Conservation (phyloP, 352 stramenopile species). For the Phytophthora pseudosyringae region DNA sequence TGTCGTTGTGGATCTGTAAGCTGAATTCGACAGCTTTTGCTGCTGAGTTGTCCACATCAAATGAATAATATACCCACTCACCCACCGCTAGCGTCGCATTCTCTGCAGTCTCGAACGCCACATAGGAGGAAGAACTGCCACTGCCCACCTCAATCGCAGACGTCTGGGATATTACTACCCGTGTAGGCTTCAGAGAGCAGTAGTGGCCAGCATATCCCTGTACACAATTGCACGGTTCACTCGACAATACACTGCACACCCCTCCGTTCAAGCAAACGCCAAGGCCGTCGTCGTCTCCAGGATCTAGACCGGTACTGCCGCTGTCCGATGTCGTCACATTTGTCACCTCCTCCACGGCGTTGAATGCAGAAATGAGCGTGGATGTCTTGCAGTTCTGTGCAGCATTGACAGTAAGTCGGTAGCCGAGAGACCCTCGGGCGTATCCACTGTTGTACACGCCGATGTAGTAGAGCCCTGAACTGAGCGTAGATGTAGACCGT, state of each 20-base stretch:
- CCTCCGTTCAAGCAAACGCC: conserved; percentile 56
- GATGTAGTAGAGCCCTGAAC: conserved; percentile 77
- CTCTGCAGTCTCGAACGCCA: conserved; percentile 32
- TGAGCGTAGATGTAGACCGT: conserved; percentile 66
- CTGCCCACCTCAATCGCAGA: background rate
- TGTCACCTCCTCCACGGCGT: conserved; percentile 13
- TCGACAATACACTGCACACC: conserved; percentile 56
- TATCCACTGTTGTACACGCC: conserved; percentile 80
- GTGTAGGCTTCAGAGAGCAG: conserved; percentile 45
- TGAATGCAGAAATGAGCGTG: conserved; percentile 20
- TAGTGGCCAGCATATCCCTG: conserved; percentile 41
- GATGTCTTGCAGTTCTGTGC: conserved; percentile 47
- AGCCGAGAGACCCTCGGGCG: conserved; percentile 52
- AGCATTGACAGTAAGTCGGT: conserved; percentile 59
- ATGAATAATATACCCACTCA: conserved; percentile 69
- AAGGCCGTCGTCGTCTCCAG: conserved; percentile 19
- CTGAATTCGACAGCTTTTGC: conserved; percentile 55
- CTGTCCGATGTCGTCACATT: conserved; percentile 15
- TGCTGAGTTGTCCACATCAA: conserved; percentile 58
- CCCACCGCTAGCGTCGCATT: conserved; percentile 47
- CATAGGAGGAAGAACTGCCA: conserved; percentile 28
- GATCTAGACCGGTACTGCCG: conserved; percentile 1
- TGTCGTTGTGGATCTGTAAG: conserved; percentile 53
- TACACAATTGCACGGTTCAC: conserved; percentile 56
- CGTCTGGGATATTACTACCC: conserved; percentile 16